Evolutionary conservation across 331 rosid species (phyloP).

Genomic region (Acacia pycnantha): DNA sequence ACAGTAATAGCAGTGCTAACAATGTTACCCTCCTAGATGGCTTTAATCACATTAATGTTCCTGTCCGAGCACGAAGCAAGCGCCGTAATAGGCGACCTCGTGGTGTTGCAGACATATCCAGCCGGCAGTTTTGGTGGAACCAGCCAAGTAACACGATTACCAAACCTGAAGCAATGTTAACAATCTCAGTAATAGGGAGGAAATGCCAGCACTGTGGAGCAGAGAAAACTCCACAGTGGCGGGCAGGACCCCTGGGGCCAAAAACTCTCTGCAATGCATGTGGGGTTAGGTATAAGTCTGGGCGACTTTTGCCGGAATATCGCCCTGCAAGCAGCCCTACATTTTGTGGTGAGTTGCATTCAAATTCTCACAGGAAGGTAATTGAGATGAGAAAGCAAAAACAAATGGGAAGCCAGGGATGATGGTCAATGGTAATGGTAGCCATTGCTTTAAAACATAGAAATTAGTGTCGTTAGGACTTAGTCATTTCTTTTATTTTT

Average conservation of each 20-base stretch:
- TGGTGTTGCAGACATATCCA: neutral
- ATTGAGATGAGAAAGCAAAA: slow-evolving; percentile 58
- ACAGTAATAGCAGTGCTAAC: slow-evolving; percentile 9
- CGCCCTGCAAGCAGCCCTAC: slow-evolving; percentile 48
- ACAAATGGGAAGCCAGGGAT: slow-evolving; percentile 36
- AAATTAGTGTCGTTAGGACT: neutral
- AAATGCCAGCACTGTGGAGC: slow-evolving; percentile 64
- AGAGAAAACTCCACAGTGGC: slow-evolving; percentile 61
- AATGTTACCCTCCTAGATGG: slow-evolving; percentile 34
- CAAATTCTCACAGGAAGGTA: slow-evolving; percentile 63
- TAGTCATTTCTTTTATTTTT: neutral
- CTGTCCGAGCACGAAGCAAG: slow-evolving; percentile 49
- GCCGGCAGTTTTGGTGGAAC: slow-evolving; percentile 33
- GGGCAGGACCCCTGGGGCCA: slow-evolving; percentile 59
- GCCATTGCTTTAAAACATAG: neutral
- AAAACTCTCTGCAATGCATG: slow-evolving; percentile 38
- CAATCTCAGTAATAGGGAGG: slow-evolving; percentile 28
- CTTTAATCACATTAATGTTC: slow-evolving; percentile 40
- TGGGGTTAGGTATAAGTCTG: slow-evolving; percentile 55
- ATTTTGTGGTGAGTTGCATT: slow-evolving; percentile 43
- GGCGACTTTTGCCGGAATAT: slow-evolving; percentile 57
- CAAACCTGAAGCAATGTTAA: neutral
- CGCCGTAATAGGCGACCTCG: slow-evolving; percentile 24
- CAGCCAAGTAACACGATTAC: slow-evolving; percentile 3
- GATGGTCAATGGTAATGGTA: slow-evolving; percentile 26